Conservation (phyloP, 805 yeast genomes). For the Yarrowia sp. region DNA sequence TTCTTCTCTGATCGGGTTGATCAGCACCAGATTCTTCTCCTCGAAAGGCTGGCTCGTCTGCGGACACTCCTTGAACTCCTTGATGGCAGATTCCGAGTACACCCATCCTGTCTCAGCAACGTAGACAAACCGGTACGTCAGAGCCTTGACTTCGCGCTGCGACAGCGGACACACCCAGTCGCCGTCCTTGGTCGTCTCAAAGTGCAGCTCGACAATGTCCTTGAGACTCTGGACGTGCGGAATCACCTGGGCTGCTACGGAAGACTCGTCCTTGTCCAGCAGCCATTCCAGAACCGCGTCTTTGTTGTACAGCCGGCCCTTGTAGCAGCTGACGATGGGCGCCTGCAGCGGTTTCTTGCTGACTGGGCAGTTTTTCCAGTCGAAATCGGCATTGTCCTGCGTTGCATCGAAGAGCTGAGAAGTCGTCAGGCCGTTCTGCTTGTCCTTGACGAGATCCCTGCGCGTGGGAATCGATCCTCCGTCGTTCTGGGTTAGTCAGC, state of each 20-base stretch:
- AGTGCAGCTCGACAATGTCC: slow-evolving; percentile 46
- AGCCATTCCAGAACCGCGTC: slow-evolving; percentile 58
- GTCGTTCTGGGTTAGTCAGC: slow-evolving; percentile 44
- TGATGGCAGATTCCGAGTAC: slow-evolving; percentile 32
- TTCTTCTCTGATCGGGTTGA: slow-evolving; percentile 31
- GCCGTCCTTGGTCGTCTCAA: slow-evolving; percentile 33
- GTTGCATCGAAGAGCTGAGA: slow-evolving; percentile 33
- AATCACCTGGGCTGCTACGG: slow-evolving; percentile 35
- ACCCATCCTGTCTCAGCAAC: slow-evolving; percentile 40
- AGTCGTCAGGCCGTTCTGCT: slow-evolving; percentile 31
- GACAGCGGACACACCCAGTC: slow-evolving; percentile 42
- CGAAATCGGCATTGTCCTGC: slow-evolving; percentile 34
- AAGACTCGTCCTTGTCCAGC: slow-evolving; percentile 40
- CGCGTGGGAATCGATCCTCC: slow-evolving; percentile 70
- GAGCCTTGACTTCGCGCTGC: slow-evolving; percentile 40
- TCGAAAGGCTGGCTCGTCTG: background rate
- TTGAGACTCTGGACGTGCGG: slow-evolving; percentile 43
- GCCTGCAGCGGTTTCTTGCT: slow-evolving; percentile 44
- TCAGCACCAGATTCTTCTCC: slow-evolving; percentile 29
- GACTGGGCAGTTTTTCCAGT: slow-evolving; percentile 49
- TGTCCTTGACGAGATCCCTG: slow-evolving; percentile 46
- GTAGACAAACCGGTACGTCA: slow-evolving; percentile 45
- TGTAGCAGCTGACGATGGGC: slow-evolving; percentile 64
- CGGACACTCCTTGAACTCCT: slow-evolving; percentile 26
- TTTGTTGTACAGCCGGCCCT: slow-evolving; percentile 61